A percentile compares a stretch with the other conserved stretches of the same genome.
These are phyloP conservation scores for grape (Vitis vinifera) DNA, from an alignment of 164 flowering plant species.

Conservation along the genomic window DNA sequence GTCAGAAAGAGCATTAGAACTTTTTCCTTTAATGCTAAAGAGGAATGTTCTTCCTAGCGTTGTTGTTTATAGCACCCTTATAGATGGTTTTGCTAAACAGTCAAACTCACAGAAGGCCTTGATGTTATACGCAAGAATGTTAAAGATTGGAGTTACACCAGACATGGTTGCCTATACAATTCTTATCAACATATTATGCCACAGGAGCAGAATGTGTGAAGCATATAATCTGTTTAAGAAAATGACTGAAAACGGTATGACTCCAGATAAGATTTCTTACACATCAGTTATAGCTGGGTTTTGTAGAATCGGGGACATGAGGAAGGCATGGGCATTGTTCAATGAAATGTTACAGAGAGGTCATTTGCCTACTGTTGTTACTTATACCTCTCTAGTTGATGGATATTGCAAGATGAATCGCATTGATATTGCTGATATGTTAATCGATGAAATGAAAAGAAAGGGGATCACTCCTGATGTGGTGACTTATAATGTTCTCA, in stretches of 20 bases:
- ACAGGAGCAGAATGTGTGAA: conserved; percentile 19
- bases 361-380: conserved; percentile 39
- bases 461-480: conserved; percentile 33
- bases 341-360: conserved; percentile 37
- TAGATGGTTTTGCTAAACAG: conserved; percentile 54
- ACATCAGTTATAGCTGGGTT: conserved; percentile 59
- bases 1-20: conserved; percentile 33
- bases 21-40: conserved; percentile 55
- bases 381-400: conserved; percentile 55
- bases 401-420: conserved; percentile 39
- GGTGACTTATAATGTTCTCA: conserved; percentile 37
- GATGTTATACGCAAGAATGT: conserved; percentile 39
- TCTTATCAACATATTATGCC: conserved; percentile 39
- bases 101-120: conserved; percentile 35
- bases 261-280: conserved; percentile 46
- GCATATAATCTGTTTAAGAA: conserved; percentile 44
- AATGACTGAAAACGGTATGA: conserved; percentile 36
- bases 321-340: conserved; percentile 35
- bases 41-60: conserved; percentile 42
- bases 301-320: conserved; percentile 42
- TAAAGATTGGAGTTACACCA: conserved; percentile 39
- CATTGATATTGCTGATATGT: conserved; percentile 32
- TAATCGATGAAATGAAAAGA: conserved; percentile 39
- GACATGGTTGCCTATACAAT: conserved; percentile 36
- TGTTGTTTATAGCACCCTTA: conserved; percentile 38